Percentiles rank a stretch among this genome's conserved stretches.
These are phyloP conservation scores for Boeremia exigua DNA, from an alignment of 2,329 filamentous ascomycete genomes.

Conservation along the genomic window DNA sequence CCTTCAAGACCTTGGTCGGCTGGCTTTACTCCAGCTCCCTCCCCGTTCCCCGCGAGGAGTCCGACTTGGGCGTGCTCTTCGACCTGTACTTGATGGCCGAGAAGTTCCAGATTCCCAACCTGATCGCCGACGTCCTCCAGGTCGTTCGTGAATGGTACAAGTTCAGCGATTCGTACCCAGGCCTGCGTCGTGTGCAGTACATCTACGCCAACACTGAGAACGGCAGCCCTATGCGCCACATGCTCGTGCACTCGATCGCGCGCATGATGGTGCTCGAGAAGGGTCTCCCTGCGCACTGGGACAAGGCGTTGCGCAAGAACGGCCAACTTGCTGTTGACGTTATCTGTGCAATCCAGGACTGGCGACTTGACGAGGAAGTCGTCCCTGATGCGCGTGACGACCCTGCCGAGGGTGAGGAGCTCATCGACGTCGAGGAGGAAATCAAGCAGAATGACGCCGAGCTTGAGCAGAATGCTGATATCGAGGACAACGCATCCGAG, in stretches of 20 bases:
- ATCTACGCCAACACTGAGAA: slow-evolving; percentile 58
- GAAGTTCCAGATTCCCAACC: slow-evolving; percentile 58
- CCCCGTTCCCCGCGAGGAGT: slow-evolving; percentile 56
- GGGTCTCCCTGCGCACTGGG: slow-evolving; percentile 60
- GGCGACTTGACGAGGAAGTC: slow-evolving; percentile 56
- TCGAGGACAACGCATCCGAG: slow-evolving; percentile 27
- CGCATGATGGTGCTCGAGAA: slow-evolving; percentile 58
- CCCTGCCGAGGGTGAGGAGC: slow-evolving; percentile 47
- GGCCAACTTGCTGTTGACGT: slow-evolving; percentile 63
- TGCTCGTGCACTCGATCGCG: slow-evolving; percentile 58
- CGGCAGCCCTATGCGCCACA: slow-evolving; percentile 55
- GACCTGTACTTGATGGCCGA: slow-evolving; percentile 63
- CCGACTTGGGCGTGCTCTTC: slow-evolving; percentile 58
- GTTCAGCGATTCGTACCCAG: slow-evolving; percentile 59
- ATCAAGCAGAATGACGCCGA: slow-evolving; percentile 45
- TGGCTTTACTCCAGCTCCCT: slow-evolving; percentile 60
- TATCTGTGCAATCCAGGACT: slow-evolving; percentile 61
- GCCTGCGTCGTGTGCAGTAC: slow-evolving; percentile 60
- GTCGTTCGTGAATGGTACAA: slow-evolving; percentile 60
- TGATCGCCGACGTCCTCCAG: slow-evolving; percentile 57
- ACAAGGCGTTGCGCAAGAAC: slow-evolving; percentile 61
- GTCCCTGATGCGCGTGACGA: slow-evolving; percentile 59
- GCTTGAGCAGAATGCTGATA: slow-evolving; percentile 33
- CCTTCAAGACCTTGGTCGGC: slow-evolving; percentile 60
- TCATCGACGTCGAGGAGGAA: slow-evolving; percentile 44